A percentile compares a stretch with the other conserved stretches of the same genome.
These are phyloP conservation scores for Talaromyces funiculosus DNA, from an alignment of 2,329 filamentous ascomycete species.

Conservation along the genomic window DNA sequence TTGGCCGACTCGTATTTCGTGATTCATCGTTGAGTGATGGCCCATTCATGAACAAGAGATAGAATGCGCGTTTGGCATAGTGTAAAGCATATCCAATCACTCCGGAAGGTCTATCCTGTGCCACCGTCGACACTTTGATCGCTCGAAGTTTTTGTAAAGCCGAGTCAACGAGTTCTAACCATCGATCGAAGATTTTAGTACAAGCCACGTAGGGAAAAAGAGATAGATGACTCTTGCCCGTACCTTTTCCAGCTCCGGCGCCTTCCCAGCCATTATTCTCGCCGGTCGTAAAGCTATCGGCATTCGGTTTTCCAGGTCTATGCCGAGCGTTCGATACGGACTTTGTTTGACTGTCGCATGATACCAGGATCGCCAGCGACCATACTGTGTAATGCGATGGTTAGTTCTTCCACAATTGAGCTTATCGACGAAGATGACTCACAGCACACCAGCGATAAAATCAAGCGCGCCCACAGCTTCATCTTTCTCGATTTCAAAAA, in stretches of 20 bases:
- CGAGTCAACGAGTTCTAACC: constrained; percentile 28
- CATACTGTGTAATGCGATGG: constrained; percentile 23
- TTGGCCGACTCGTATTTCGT: constrained; percentile 33
- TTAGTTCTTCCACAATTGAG: not conserved
- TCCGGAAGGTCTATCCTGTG: constrained; percentile 49
- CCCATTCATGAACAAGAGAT: constrained; percentile 60
- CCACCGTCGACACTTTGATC: constrained; percentile 21
- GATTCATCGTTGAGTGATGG: constrained; percentile 43
- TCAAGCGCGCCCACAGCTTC: constrained; percentile 28
- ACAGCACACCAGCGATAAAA: constrained; percentile 32
- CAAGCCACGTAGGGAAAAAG: not conserved
- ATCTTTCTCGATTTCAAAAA: constrained; percentile 24
- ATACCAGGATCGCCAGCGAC: constrained; percentile 26
- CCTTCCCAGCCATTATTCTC: constrained; percentile 17
- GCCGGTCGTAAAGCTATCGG: constrained; percentile 20
- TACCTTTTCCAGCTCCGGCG: constrained; percentile 26
- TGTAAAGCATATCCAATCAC: constrained; percentile 53
- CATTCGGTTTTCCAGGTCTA: constrained; percentile 17
- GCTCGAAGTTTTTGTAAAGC: constrained; percentile 28
- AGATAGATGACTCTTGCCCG: constrained; percentile 14
- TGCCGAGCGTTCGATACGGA: constrained; percentile 18
- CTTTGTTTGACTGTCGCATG: constrained; percentile 18
- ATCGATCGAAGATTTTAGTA: not conserved
- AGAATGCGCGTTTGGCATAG: constrained; percentile 59
- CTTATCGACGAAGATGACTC: constrained; percentile 17